Base-by-base conservation (phyloP, 805 yeast species). In the Candida anglica region DNA sequence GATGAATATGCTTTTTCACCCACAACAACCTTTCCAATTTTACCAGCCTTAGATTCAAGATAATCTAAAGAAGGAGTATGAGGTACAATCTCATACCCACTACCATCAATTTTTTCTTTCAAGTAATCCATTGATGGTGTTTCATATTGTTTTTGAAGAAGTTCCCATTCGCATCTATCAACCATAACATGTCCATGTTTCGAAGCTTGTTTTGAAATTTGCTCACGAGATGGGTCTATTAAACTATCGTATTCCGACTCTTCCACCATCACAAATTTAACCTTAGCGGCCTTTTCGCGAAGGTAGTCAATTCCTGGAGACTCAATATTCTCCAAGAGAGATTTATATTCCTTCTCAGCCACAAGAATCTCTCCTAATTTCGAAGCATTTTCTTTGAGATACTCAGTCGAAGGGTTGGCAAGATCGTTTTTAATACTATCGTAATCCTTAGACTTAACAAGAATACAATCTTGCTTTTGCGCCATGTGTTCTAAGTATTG, bases 61-160 rank as follows among this genome's bases (percentile, higher is more conserved):
- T 43, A 51, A 2, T 46, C 52, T 8, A 30, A 19, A 0, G 56
- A 25, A 16, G 62, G 63, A 15, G 18, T n/a, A 11, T 32, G 7
- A n/a, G 32, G 11, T 19, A 15, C 29, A 15, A 33, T 14, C 27
- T 26, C 30, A 15, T n/a, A 15, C 18, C 23, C 14, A 15, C 41
- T 36, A 6, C 24, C 25, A 3, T 24, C 33, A 4, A 53, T 51
- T 24, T 49, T 53, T 9, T 41, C 42, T 23, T 41, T 41, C 15
- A 56, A 38, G 19, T 50, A 46, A 4, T 55, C 64, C 11, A 48
- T 42, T 9, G 60, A 47, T 4, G 77, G 75, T 8, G 48, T 39
- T 2, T 42, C 43, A 21, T 36, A 24, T 6, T 24, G 20, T 16
- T 29, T 26, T 3, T 31, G 30, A 33, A 52, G 29, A 2, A 23